These are phyloP conservation scores for Haplosporangium sp. DNA, from an alignment of 371 early-diverging fungal genomes.

Conservation along the genomic window DNA sequence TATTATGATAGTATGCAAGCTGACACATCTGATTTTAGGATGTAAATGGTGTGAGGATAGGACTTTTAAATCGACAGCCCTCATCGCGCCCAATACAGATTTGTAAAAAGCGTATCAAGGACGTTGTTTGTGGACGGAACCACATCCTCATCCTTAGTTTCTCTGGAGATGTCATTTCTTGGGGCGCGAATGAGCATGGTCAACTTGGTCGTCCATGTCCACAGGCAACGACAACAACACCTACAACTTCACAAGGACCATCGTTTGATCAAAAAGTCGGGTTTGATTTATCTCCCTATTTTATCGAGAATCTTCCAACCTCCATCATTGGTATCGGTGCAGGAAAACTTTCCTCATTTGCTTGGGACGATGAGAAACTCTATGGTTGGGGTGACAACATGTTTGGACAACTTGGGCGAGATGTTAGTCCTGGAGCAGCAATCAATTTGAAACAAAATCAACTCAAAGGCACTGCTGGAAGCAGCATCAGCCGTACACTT, in stretches of 20 bases:
- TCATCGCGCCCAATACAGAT: conserved; percentile 19
- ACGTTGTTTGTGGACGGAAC: conserved; percentile 40
- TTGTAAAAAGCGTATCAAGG: conserved; percentile 19
- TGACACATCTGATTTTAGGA: conserved; percentile 14
- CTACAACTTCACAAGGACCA: neutral
- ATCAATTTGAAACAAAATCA: neutral
- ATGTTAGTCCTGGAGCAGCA: neutral
- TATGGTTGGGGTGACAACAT: conserved; percentile 52
- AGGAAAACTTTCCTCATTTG: conserved; percentile 30
- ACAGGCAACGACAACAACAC: neutral
- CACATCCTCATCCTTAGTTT: conserved; percentile 34
- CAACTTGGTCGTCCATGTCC: conserved; percentile 31
- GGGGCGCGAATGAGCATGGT: conserved; percentile 42
- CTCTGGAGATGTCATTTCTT: conserved; percentile 33
- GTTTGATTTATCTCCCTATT: conserved; percentile 26
- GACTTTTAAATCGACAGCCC: conserved; percentile 8
- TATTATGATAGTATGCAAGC: neutral
- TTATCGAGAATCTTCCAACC: conserved; percentile 17
- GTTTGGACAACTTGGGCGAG: conserved; percentile 32
- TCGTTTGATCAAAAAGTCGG: neutral
- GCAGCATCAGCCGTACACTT: neutral
- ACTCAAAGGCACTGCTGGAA: neutral
- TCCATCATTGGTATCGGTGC: conserved; percentile 40
- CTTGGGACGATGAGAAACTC: conserved; percentile 37
- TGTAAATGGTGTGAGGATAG: conserved; percentile 1